Base-by-base conservation (phyloP, 805 yeast genomes). In the Candida qinlingensis region DNA sequence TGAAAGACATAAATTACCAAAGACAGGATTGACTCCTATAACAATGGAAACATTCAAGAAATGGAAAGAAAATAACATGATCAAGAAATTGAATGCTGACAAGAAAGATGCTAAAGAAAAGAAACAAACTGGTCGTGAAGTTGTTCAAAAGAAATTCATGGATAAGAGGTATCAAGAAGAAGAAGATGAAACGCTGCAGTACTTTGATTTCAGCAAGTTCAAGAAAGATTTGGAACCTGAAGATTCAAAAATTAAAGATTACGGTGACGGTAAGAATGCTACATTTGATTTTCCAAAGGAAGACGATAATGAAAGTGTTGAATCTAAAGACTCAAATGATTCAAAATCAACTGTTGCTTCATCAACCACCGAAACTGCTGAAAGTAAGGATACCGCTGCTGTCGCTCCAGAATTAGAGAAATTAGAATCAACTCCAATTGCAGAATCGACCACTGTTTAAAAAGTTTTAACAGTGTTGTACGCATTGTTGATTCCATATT, bases 1-100 rank as follows among this genome's bases (percentile, higher is more conserved):
- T 49, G 99, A 91, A 70, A 84, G 97, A 71, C 85, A 80, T 53
- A 83, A 81, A 65, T 73, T 94, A 63, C 96, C 95, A 60, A 76
- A 74, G 53, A 52, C 75, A 11, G 77, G 77, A 42, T 74, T 86
- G 62, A 92, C 97, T 1, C 97, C 97, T 33, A 89, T 95, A 53
- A 91, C 95, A 1, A 71, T 80, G 28, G 90, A 85, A 50, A 66
- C 91, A 12, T 94, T 94, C 66, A 76, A 76, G 33, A 77, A 77
- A 60, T 94, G 99, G 98, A 90, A 91, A 70, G 64, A 69, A 55
- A 78, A 80, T 52, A 90, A 89, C 58, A 69, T 70, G 51, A 77
- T 77, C 50, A 77, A 78, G 65, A 83, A 75, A 68, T 70, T 74
- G 39, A 72, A 72, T 44, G 69, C 66, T 11, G 68, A 67, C 52